Evolutionary conservation across 2,329 filamentous ascomycete species (phyloP).

Genomic region (Pseudogymnoascus sp.): DNA sequence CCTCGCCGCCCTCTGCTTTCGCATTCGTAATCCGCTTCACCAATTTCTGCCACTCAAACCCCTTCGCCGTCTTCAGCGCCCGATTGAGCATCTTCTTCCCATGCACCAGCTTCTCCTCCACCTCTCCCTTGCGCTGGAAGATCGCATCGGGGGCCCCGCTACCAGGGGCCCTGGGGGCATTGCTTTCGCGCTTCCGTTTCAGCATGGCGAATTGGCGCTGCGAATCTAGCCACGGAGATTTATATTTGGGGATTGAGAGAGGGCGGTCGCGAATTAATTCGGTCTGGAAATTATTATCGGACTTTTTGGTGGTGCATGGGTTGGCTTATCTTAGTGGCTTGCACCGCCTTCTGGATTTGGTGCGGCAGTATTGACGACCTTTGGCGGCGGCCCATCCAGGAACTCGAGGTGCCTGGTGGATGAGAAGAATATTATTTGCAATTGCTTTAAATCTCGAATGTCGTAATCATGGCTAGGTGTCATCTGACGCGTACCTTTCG

Average conservation of each 20-base stretch:
- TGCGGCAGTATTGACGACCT: neutral
- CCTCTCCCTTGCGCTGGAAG: constrained; percentile 25
- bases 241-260: neutral
- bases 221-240: neutral
- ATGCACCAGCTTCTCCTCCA: constrained; percentile 46
- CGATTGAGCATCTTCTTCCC: constrained; percentile 54
- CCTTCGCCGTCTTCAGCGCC: constrained; percentile 65
- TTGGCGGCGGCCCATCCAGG: neutral
- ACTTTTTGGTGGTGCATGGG: neutral
- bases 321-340: neutral
- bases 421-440: neutral
- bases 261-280: neutral
- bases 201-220: constrained; percentile 35
- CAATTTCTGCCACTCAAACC: constrained; percentile 70
- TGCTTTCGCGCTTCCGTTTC: constrained; percentile 48
- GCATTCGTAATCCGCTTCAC: constrained; percentile 50
- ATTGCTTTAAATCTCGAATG: neutral
- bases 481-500: neutral
- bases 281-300: constrained; percentile 1
- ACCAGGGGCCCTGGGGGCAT: constrained; percentile 19
- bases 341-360: neutral
- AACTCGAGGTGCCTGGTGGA: neutral
- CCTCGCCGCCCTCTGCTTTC: constrained; percentile 38
- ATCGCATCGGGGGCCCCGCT: constrained; percentile 27
- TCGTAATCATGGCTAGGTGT: neutral